Percentiles rank a stretch among this genome's conserved stretches.
These are phyloP conservation scores for Haplosporangium gracile DNA, from an alignment of 192 early-diverging fungal species.

Conservation along the genomic window DNA sequence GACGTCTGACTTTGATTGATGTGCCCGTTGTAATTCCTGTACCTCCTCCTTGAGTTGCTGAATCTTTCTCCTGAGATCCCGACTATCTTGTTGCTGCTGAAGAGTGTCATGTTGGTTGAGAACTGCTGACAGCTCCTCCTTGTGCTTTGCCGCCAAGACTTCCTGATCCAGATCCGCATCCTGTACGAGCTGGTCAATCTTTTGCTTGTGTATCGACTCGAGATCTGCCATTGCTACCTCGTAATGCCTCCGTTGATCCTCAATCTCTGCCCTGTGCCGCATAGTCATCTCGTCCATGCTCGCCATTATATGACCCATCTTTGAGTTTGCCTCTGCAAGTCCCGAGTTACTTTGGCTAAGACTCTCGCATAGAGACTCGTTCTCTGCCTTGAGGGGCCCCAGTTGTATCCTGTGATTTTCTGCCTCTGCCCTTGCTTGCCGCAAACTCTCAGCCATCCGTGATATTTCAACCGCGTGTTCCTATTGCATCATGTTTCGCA, in stretches of 20 bases:
- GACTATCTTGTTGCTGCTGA: not conserved
- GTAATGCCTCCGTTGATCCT: slow-evolving; percentile 3
- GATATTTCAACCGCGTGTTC: slow-evolving; percentile 27
- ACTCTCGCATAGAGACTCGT: slow-evolving; percentile 9
- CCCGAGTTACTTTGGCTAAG: slow-evolving; percentile 1
- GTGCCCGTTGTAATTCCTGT: not conserved
- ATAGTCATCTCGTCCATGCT: slow-evolving; percentile 13
- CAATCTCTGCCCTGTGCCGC: slow-evolving; percentile 27
- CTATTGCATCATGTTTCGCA: not conserved
- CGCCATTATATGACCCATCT: slow-evolving; percentile 8
- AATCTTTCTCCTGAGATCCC: not conserved
- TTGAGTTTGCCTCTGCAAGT: not conserved
- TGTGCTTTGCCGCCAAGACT: slow-evolving; percentile 3
- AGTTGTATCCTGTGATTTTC: slow-evolving; percentile 7
- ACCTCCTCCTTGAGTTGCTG: slow-evolving; percentile 7
- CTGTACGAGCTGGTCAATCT: slow-evolving; percentile 22
- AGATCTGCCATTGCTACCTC: slow-evolving; percentile 7
- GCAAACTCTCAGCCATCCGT: slow-evolving; percentile 12
- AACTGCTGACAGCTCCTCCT: slow-evolving; percentile 5
- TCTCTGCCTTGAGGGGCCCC: slow-evolving; percentile 3
- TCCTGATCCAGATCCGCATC: slow-evolving; percentile 33
- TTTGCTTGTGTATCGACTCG: slow-evolving; percentile 21
- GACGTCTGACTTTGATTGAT: not conserved
- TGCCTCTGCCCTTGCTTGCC: slow-evolving; percentile 5
- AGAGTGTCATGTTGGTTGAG: not conserved